phyloP scores from a whole-genome alignment of 768 basidiomycete species.

The Lactifluus echinatus region DNA sequence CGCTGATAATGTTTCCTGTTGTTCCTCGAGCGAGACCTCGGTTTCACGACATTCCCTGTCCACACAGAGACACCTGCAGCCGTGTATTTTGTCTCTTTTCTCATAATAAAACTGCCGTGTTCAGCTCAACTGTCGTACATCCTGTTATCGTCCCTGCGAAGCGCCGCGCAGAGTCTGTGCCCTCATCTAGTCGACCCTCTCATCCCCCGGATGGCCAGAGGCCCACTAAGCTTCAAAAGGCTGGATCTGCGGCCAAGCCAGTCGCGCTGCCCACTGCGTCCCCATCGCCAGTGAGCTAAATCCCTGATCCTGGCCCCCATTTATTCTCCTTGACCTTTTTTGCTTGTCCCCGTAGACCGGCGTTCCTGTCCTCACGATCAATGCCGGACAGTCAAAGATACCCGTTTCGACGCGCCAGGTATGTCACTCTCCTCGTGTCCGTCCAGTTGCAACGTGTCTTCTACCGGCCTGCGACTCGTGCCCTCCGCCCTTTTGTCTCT shows the following conservation, averaged over 20 bases:
- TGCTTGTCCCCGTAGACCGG: slow-evolving; percentile 35
- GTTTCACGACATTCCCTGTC: slow-evolving; percentile 55
- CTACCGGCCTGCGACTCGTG: not conserved
- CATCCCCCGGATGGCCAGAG: slow-evolving; percentile 27
- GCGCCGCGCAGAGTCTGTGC: slow-evolving; percentile 29
- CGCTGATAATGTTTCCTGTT: slow-evolving; percentile 50
- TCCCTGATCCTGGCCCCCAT: not conserved
- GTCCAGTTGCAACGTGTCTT: slow-evolving; percentile 9
- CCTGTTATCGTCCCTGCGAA: slow-evolving; percentile 37
- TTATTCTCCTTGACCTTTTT: not conserved
- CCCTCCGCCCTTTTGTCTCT: not conserved
- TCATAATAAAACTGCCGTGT: slow-evolving; percentile 38
- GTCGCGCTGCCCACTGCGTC: slow-evolving; percentile 36
- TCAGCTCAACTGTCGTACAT: slow-evolving; percentile 31
- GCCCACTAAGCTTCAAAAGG: slow-evolving; percentile 56
- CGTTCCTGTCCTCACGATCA: slow-evolving; percentile 55
- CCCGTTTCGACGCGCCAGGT: slow-evolving; percentile 71
- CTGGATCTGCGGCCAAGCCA: slow-evolving; percentile 37
- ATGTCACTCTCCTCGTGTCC: slow-evolving; percentile 22
- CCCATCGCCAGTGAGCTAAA: slow-evolving; percentile 24
- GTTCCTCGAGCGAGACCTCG: no score
- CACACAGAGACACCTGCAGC: slow-evolving; percentile 40
- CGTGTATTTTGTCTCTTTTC: slow-evolving; percentile 57
- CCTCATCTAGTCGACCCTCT: slow-evolving; percentile 15
- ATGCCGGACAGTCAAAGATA: slow-evolving; percentile 61